Base-by-base conservation (phyloP, 2,329 filamentous ascomycete genomes). In the Talaromyces sp. region DNA sequence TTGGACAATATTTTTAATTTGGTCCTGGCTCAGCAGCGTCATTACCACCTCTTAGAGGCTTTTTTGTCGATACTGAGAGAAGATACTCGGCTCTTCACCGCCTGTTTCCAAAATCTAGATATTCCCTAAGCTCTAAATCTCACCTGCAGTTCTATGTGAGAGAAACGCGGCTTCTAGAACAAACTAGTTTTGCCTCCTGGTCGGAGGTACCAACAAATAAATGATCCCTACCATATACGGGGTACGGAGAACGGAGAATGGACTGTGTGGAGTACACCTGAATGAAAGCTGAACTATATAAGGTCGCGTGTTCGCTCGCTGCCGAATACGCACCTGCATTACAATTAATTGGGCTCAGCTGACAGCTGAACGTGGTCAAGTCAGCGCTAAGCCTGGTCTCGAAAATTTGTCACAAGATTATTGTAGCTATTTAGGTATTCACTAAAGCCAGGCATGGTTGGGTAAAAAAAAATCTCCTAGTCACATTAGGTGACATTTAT, bases 251-350 rank as follows among this genome's bases (percentile, higher is more conserved):
- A 23, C 23, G 23, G 23, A 23, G 23, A 23, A 23, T 23, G 23
- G 23, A 23, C 23, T 23, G 23, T 23, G 23, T 23, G 23, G 23
- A 23, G 23, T 23, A 23, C 23, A 23, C 23, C 23, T 23, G 23
- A 23, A 23, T 23, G 23, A 23, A 23, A 23, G 23, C 23, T 23
- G 23, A 23, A 23, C 23, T 23, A 23, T 23, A 40, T 5, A 27
- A 27, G 31, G 33, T 28, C 3, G 53, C 53, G 59, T 56, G 52
- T 57, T 56, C 59, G 59, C 14, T 16, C 33, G 33, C 23, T 61
- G 10, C 36, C 59, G 59, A 57, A 57, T 61, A 61, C 53, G 59
- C 53, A 57, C 42, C 34, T 61, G 42, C 53, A 52, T 61, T 7
- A 51, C 12, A n/a, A 16, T 12, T 16, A 30, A 47, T 18, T 27